These are phyloP conservation scores for Mimosa bimucronata DNA, from an alignment of 306 rosid genomes.

Conservation along the genomic window DNA sequence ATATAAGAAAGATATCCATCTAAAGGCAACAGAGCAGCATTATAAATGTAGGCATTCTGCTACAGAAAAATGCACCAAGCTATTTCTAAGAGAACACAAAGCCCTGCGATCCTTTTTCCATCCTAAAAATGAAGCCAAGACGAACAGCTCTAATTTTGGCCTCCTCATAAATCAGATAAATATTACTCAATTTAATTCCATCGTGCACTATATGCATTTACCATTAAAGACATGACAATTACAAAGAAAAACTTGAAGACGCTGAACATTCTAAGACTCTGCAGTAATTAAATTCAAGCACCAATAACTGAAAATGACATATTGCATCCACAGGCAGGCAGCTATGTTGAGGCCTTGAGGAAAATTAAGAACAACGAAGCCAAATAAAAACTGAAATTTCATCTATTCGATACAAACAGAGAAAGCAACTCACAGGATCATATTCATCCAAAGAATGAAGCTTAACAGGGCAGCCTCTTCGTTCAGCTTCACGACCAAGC, in stretches of 20 bases:
- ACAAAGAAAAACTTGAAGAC: background rate
- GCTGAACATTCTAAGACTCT: background rate
- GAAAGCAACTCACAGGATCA: constrained; percentile 55
- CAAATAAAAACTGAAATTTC: background rate
- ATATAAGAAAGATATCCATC: background rate
- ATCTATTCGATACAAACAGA: background rate
- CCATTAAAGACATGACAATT: background rate
- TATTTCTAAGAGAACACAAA: background rate
- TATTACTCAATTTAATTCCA: background rate
- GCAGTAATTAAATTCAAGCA: background rate
- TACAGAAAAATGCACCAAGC: constrained; percentile 8
- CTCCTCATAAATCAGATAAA: background rate
- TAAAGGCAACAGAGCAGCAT: background rate
- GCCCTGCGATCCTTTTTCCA: background rate
- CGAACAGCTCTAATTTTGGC: background rate
- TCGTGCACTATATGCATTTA: background rate
- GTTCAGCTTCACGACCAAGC: constrained; percentile 80
- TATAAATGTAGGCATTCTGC: background rate
- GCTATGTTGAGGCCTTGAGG: background rate
- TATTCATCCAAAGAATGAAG: constrained; percentile 68
- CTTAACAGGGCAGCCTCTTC: constrained; percentile 58
- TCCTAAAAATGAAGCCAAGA: background rate
- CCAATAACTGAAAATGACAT: background rate
- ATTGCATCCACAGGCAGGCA: background rate
- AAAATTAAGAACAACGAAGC: background rate